phyloP scores from a whole-genome alignment of 2,329 filamentous ascomycete species.

The Phialemoniopsis sp. region DNA sequence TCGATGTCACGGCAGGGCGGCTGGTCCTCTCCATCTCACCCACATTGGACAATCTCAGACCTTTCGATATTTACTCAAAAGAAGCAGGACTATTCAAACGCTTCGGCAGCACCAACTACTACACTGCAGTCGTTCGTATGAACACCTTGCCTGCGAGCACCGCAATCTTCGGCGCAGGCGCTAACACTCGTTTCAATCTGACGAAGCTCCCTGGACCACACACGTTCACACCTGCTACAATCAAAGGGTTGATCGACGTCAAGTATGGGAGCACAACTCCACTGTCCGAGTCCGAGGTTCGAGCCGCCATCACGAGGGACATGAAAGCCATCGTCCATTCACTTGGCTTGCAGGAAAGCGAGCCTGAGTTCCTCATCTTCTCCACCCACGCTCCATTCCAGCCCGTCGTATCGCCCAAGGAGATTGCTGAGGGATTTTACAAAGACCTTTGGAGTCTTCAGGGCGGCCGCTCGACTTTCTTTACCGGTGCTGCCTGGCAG shows the following conservation, averaged over 20 bases:
- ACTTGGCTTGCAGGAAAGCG: not conserved
- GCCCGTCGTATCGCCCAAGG: conserved; percentile 14
- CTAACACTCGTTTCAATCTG: no score
- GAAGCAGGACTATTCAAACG: conserved; percentile 19
- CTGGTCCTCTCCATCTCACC: conserved; percentile 28
- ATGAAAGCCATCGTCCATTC: conserved; percentile 2
- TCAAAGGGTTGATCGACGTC: not conserved
- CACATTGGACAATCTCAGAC: conserved; percentile 17
- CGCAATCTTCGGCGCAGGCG: not conserved
- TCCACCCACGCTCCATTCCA: conserved; percentile 13
- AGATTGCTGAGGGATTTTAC: conserved; percentile 21
- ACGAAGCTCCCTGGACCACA: not conserved
- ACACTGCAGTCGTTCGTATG: conserved; percentile 16
- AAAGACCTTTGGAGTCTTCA: conserved; percentile 22
- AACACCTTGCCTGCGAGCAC: conserved; percentile 12
- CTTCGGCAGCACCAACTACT: conserved; percentile 20
- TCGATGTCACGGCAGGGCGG: conserved; percentile 21
- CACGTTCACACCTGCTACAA: not conserved
- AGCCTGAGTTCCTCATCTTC: conserved; percentile 10
- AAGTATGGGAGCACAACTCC: conserved; percentile 3
- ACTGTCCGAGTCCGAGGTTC: conserved; percentile 2
- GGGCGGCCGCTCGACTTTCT: conserved; percentile 25
- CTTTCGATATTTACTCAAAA: conserved; percentile 21
- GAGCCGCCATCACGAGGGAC: not conserved
- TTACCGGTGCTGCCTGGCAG: conserved; percentile 19